Evolutionary conservation across 1,139 yeast genomes (phyloP), one percentile per base, ranked within the genome.

Genomic region (Sugiyamaella sp.): DNA sequence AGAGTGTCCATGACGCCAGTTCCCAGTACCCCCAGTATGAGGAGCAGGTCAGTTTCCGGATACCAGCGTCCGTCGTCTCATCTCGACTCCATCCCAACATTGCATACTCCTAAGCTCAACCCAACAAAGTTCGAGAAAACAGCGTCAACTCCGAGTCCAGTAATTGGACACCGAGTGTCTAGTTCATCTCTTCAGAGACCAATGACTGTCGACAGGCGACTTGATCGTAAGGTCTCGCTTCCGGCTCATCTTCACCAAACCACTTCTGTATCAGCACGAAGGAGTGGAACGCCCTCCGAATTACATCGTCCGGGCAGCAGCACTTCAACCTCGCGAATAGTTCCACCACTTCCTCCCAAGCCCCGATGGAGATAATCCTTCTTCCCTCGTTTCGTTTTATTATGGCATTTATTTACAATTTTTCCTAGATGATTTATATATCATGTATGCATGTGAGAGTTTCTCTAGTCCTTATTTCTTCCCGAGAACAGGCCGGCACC

Each of bases 401-500:
- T 41, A 8, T 25, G 12, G 9, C 19, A 5, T 40, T 41, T 10
- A 14, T 41, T 20, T 39, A 22, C 16, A 20, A 20, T 5, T 21
- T n/a, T 21, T 17, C 16, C 6, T 35, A n/a, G 6, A 40, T 17
- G 20, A 24, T 40, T 21, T 41, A 41, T 41, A 41, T 41, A 9
- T 21, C 24, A 4, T 24, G 20, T 43, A 43, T 43, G 46, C 46
- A 43, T 42, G 25, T 42, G 24, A n/a, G n/a, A n/a, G n/a, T 19
- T 37, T 16, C 14, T 29, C 12, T 41, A 16, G 19, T 46, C 32
- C 9, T 37, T 24, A 16, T 38, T 27, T 42, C 20, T 39, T 12
- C 35, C 53, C 19, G 50, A 46, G 24, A 53, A 53, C 38, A 45
- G 24, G 4, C 54, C 57, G 4, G 37, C 38, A 6, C 33, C 43